These are phyloP conservation scores for Lyophyllum atratum DNA, from an alignment of 768 basidiomycete species.

Conservation along the genomic window DNA sequence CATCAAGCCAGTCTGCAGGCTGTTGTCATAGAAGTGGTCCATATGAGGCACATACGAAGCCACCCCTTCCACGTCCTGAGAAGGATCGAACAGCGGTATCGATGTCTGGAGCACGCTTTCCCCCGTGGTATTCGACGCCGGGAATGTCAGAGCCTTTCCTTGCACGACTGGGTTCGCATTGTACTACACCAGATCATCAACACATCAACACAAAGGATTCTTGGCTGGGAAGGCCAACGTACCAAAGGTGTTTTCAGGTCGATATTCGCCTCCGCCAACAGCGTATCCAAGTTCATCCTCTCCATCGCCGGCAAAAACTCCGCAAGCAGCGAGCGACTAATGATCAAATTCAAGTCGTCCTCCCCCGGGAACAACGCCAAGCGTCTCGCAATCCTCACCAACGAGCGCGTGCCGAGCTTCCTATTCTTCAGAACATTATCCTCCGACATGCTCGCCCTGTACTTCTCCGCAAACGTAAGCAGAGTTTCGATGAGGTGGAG, in stretches of 20 bases:
- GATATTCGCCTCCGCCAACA: slow-evolving; percentile 55
- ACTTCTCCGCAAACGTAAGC: slow-evolving; percentile 57
- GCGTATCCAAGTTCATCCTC: slow-evolving; percentile 49
- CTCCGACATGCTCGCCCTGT: slow-evolving; percentile 52
- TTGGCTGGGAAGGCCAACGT: slow-evolving; percentile 16
- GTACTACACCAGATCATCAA: slow-evolving; percentile 34
- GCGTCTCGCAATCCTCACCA: slow-evolving; percentile 55
- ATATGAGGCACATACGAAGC: slow-evolving; percentile 65
- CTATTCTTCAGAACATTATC: slow-evolving; percentile 63
- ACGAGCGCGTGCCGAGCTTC: slow-evolving; percentile 61
- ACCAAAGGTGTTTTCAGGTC: slow-evolving; percentile 43
- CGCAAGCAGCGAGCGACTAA: slow-evolving; percentile 51
- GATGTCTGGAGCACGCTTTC: slow-evolving; percentile 30
- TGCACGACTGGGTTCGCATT: slow-evolving; percentile 47
- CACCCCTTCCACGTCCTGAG: slow-evolving; percentile 53
- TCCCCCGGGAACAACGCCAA: slow-evolving; percentile 47
- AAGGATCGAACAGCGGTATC: slow-evolving; percentile 51
- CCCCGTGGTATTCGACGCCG: slow-evolving; percentile 37
- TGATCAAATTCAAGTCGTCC: slow-evolving; percentile 47
- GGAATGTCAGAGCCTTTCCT: slow-evolving; percentile 45
- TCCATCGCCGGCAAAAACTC: slow-evolving; percentile 67
- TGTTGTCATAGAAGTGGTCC: slow-evolving; percentile 74
- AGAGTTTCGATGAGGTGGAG: slow-evolving; percentile 37
- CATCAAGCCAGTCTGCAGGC: slow-evolving; percentile 67
- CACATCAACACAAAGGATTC: not conserved